phyloP scores from a whole-genome alignment of 2,329 filamentous ascomycete genomes.

The Colletotrichum tabaci region DNA sequence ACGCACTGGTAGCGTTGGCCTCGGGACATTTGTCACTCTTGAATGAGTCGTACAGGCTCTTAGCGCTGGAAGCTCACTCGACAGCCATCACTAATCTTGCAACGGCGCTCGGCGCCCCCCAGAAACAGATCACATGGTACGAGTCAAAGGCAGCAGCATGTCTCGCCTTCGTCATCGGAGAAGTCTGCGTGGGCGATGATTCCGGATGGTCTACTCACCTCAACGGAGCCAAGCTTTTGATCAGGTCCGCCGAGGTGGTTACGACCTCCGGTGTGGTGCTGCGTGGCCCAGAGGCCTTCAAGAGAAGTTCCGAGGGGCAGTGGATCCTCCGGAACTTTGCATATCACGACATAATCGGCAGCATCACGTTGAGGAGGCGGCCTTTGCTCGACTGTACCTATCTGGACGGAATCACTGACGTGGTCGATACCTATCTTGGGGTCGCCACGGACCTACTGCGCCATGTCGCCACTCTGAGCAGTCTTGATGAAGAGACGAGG shows the following conservation, averaged over 20 bases:
- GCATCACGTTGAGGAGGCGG: constrained; percentile 32
- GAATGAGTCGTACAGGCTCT: constrained; percentile 23
- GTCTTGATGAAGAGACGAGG: constrained; percentile 30
- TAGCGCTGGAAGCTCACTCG: constrained; percentile 33
- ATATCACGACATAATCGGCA: constrained; percentile 42
- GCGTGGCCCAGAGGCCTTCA: constrained; percentile 36
- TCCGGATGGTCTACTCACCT: constrained; percentile 39
- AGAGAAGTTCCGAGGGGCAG: constrained; percentile 38
- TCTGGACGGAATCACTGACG: constrained; percentile 40
- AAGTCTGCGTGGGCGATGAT: constrained; percentile 32
- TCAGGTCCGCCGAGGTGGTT: constrained; percentile 27
- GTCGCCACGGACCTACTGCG: constrained; percentile 39
- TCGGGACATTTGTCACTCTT: constrained; percentile 38
- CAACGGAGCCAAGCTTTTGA: constrained; percentile 38
- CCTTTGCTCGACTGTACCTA: constrained; percentile 39
- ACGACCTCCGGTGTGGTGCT: constrained; percentile 15
- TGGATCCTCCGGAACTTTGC: constrained; percentile 44
- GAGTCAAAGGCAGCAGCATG: constrained; percentile 40
- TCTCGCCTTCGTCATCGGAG: constrained; percentile 36
- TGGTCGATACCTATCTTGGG: constrained; percentile 42
- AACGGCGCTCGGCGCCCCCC: constrained; percentile 21
- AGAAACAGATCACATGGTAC: constrained; percentile 33
- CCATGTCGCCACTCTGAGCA: constrained; percentile 26
- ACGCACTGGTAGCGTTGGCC: constrained; percentile 38
- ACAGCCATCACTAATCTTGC: constrained; percentile 35